A percentile compares a stretch with the other conserved stretches of the same genome.
Evolutionary conservation across 2,329 filamentous ascomycete species (phyloP).

Genomic region (Tolypocladium capitatum): DNA sequence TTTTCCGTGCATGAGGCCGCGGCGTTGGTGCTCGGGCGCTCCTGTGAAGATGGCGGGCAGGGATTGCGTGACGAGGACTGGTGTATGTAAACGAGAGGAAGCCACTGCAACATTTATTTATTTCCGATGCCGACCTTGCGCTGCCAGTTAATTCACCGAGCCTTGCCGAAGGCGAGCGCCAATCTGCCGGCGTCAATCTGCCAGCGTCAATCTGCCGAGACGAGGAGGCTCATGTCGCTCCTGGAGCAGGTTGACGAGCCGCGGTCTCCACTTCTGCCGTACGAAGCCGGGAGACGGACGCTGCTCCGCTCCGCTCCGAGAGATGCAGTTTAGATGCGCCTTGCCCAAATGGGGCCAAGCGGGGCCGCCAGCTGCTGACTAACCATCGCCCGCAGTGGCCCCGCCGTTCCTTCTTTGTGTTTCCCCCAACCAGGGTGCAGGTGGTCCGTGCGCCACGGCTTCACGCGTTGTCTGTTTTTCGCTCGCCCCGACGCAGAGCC

Average conservation of each 20-base stretch:
- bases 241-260: no score
- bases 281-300: not conserved
- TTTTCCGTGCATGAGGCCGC: not conserved
- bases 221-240: no score
- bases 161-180: no score
- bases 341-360: not conserved
- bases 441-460: constrained; percentile 3
- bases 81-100: not conserved
- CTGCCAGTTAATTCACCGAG: not conserved
- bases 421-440: not conserved
- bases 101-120: not conserved
- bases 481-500: constrained; percentile 14
- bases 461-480: constrained; percentile 30
- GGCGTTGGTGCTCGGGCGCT: not conserved
- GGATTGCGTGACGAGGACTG: not conserved
- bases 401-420: not conserved
- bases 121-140: no score
- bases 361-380: not conserved
- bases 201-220: not conserved
- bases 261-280: not conserved
- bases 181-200: no score
- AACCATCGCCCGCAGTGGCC: not conserved
- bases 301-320: no score
- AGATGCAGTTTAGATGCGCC: not conserved
- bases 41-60: not conserved